These are phyloP conservation scores for Paulownia fortunei DNA, from an alignment of 257 asterid species.

Conservation along the genomic window DNA sequence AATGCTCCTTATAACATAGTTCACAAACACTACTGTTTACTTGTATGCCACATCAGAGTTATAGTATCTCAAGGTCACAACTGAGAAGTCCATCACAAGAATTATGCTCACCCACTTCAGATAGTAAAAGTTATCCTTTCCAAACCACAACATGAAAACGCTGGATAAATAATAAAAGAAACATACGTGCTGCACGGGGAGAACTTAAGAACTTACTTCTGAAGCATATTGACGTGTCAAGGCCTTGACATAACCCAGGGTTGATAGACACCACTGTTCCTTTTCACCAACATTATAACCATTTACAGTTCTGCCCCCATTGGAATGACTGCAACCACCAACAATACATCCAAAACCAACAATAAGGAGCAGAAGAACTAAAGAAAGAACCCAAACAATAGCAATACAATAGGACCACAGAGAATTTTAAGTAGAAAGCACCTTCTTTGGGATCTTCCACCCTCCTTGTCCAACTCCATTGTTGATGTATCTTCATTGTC, in stretches of 20 bases:
- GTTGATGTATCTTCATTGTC: constrained; percentile 74
- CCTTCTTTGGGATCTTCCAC: constrained; percentile 67
- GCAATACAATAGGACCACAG: background rate
- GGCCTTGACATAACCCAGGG: constrained; percentile 93
- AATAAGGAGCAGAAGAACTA: constrained; percentile 5
- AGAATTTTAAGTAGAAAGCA: constrained; percentile 26
- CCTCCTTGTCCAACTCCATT: constrained; percentile 77
- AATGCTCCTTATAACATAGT: background rate
- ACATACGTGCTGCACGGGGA: background rate
- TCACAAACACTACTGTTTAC: background rate
- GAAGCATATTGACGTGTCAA: constrained; percentile 92
- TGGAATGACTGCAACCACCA: constrained; percentile 48
- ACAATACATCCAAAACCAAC: constrained; percentile 23
- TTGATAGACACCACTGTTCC: constrained; percentile 96
- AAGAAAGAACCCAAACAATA: background rate
- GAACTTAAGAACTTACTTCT: constrained; percentile 63
- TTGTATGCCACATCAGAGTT: background rate
- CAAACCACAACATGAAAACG: background rate
- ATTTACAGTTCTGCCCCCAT: constrained; percentile 53
- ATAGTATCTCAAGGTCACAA: background rate
- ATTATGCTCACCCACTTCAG: background rate
- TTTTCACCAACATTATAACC: constrained; percentile 76
- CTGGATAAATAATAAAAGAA: constrained; percentile 5
- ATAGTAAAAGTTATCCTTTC: background rate
- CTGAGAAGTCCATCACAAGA: background rate